Evolutionary conservation across 2,329 filamentous ascomycete genomes (phyloP).

Genomic region (Calonectria multiphialidica): DNA sequence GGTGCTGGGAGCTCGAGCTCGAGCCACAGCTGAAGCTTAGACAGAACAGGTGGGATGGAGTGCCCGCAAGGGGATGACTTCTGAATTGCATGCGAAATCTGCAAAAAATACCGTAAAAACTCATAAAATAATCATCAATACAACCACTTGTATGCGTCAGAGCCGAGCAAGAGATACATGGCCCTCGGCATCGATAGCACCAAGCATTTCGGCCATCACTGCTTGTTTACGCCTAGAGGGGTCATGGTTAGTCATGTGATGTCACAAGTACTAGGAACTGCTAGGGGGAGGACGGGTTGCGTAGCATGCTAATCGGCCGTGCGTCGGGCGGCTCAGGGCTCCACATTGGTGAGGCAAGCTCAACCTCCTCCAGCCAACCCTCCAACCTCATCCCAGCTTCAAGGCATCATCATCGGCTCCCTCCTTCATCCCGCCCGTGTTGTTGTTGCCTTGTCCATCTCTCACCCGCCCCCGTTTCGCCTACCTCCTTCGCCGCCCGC

Average conservation of each 20-base stretch:
- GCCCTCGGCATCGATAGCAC: neutral
- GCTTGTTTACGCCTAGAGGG: neutral
- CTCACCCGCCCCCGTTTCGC: conserved; percentile 29
- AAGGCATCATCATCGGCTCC: conserved; percentile 43
- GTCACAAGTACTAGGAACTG: conserved; percentile 43
- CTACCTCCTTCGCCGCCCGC: conserved; percentile 28
- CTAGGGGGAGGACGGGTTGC: conserved; percentile 11
- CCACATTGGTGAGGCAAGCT: conserved; percentile 55
- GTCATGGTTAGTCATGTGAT: conserved; percentile 53
- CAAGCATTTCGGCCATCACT: neutral
- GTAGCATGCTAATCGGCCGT: conserved; percentile 40
- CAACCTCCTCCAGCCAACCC: conserved; percentile 54
- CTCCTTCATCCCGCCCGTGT: conserved; percentile 26
- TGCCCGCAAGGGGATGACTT: neutral
- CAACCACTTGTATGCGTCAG: neutral
- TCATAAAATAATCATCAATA: neutral
- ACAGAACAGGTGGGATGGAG: conserved; percentile 28
- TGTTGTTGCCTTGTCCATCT: conserved; percentile 33
- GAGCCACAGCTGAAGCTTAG: conserved; percentile 40
- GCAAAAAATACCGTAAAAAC: conserved; percentile 4
- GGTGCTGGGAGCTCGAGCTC: conserved; percentile 63
- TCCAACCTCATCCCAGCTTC: conserved; percentile 51
- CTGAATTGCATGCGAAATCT: neutral
- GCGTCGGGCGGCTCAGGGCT: conserved; percentile 46
- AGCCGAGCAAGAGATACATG: neutral